Base-by-base conservation (phyloP, 2,329 filamentous ascomycete species). In the Fusarium chuoi region DNA sequence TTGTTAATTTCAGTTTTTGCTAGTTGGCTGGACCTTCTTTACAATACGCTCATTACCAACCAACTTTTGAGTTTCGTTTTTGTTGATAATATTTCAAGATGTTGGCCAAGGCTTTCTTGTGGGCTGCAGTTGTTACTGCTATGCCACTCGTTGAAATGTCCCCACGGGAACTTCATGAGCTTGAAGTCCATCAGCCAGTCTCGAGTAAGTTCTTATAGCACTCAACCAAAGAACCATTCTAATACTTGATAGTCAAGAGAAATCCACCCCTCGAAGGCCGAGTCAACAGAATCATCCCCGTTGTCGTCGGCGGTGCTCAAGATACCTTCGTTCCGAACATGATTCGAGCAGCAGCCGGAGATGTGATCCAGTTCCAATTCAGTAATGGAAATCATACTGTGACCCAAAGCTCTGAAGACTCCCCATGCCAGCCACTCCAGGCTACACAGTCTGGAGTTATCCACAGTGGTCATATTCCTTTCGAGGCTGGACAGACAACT, bases 291-390 rank as follows among this genome's bases (percentile, higher is more conserved):
- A 49, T 78, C 7, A 78, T 78, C 38, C 79, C 82, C 6, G 83
- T 84, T 11, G 77, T 84, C 2, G 82, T 84, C 3, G 83, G 82
- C 11, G 82, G 82, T 18, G 41, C 77, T 10, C 82, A 84, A 59
- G 80, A 81, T 55, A 79, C 79, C 3, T 84, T 83, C 48, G 78
- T 83, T 4, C 83, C 83, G 2, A 84, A 84, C 54, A 61, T 77
- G 7, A 71, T 84, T 18, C 67, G 60, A 28, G 83, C 82, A 3
- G 71, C 78, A 0, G 75, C 80, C 2, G 83, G 83, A 39, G 83
- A 85, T n/a, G 75, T 82, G 15, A 78, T 85, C 4, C 79, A 83
- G 56, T 85, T 85, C 70, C 83, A 85, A 59, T 85, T 85, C 77
- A 83, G 82, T 64, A 81, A 79, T 30, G 81, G 82, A 10, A 85